A percentile compares a stretch with the other conserved stretches of the same genome.
phyloP scores from a whole-genome alignment of 805 yeast species.

The Saccharomycopsis fermentans region DNA sequence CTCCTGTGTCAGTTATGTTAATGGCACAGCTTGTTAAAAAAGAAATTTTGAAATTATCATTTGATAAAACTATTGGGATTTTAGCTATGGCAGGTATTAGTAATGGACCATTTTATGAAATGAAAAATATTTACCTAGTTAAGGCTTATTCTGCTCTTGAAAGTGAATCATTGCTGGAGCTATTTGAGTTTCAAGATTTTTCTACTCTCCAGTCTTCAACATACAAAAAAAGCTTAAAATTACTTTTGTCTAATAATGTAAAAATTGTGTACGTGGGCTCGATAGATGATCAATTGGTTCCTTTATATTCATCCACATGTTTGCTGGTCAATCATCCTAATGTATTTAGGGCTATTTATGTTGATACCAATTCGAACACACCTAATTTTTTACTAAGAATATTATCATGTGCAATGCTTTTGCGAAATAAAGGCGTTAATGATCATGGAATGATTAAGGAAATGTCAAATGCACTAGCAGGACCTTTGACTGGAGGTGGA shows the following conservation, averaged over 20 bases:
- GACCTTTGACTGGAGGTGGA: constrained; percentile 91
- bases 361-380: constrained; percentile 71
- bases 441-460: constrained; percentile 86
- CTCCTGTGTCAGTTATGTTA: constrained; percentile 78
- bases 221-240: constrained; percentile 55
- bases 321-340: constrained; percentile 82
- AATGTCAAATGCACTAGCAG: constrained; percentile 69
- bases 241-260: constrained; percentile 57
- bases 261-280: constrained; percentile 81
- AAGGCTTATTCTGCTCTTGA: constrained; percentile 88
- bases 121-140: constrained; percentile 73
- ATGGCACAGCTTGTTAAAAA: constrained; percentile 63
- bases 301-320: constrained; percentile 80
- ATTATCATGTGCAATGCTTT: constrained; percentile 59
- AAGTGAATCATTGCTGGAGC: constrained; percentile 72
- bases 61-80: constrained; percentile 48
- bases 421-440: constrained; percentile 66
- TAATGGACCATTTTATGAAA: constrained; percentile 88
- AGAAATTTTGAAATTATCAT: constrained; percentile 32
- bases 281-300: constrained; percentile 88
- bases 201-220: constrained; percentile 62
- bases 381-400: constrained; percentile 72
- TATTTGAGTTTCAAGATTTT: constrained; percentile 79
- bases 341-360: constrained; percentile 77
- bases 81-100: constrained; percentile 94